Percentiles rank a stretch among this genome's conserved stretches.
phyloP scores from a whole-genome alignment of 2,329 filamentous ascomycete genomes.

The Pleurostoma richardsiae region DNA sequence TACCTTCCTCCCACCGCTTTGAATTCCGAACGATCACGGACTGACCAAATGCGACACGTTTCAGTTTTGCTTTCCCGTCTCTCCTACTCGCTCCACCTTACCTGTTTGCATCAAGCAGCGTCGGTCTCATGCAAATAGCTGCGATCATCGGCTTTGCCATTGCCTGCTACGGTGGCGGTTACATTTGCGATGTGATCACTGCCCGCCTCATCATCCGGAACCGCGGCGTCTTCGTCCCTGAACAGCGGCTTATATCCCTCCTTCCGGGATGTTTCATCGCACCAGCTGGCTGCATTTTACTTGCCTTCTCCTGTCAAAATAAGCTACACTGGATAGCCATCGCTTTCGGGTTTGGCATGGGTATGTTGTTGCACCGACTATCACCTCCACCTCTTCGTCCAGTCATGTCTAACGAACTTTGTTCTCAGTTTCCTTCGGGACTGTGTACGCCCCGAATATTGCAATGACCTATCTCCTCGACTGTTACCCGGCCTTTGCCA shows the following conservation, averaged over 20 bases:
- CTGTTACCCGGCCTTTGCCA: not conserved
- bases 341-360: not conserved
- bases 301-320: not conserved
- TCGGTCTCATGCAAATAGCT: not conserved
- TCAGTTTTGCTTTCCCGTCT: constrained; percentile 3
- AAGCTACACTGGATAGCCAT: not conserved
- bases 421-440: not conserved
- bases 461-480: not conserved
- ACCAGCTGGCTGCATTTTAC: constrained; percentile 1
- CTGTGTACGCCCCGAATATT: not conserved
- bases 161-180: not conserved
- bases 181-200: not conserved
- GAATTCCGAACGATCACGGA: too few relatives aligned
- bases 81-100: constrained; percentile 8
- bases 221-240: not conserved
- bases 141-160: constrained; percentile 18
- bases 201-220: not conserved
- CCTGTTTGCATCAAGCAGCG: not conserved
- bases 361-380: not conserved
- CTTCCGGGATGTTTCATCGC: not conserved
- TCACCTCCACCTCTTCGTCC: too few relatives aligned
- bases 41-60: not conserved
- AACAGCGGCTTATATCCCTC: not conserved
- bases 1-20: not conserved
- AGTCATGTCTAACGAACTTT: not conserved